Percentiles rank a stretch among this genome's conserved stretches.
These are phyloP conservation scores for Rhodofomes roseus DNA, from an alignment of 1,284 basidiomycete species.

Conservation along the genomic window DNA sequence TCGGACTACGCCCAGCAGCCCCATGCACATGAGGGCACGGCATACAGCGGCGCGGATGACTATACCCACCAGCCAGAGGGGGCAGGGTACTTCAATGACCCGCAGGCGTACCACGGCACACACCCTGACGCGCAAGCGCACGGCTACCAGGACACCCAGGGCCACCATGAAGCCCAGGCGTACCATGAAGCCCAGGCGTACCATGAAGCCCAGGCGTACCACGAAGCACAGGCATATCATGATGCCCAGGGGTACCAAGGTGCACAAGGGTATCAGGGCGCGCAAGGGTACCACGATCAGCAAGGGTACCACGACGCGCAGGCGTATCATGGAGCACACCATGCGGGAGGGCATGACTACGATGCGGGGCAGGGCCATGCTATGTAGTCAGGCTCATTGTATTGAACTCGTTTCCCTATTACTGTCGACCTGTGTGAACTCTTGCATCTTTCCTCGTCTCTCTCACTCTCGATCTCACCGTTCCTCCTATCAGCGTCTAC, in stretches of 20 bases:
- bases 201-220: conserved; percentile 3
- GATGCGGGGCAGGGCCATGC: conserved; percentile 25
- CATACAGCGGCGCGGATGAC: conserved; percentile 1
- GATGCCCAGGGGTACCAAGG: not conserved
- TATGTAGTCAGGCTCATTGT: conserved; percentile 21
- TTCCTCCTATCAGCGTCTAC: not conserved
- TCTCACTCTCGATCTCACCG: conserved; percentile 1
- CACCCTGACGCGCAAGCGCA: conserved; percentile 1
- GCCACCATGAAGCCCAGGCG: not conserved
- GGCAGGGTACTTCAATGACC: not conserved
- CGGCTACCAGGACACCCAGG: not conserved
- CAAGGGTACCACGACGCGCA: conserved; percentile 1
- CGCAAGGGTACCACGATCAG: not conserved
- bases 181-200: not conserved
- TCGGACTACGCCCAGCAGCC: conserved; percentile 18
- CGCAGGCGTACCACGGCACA: conserved; percentile 7
- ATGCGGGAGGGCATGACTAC: conserved; percentile 19
- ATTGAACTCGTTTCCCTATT: conserved; percentile 9
- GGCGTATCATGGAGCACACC: not conserved
- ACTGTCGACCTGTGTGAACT: conserved; percentile 4
- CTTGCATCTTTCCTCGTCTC: conserved; percentile 6
- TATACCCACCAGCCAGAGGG: not conserved
- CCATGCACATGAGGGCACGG: conserved; percentile 6
- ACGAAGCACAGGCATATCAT: not conserved
- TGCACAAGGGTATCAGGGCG: not conserved